A percentile compares a stretch with the other conserved stretches of the same genome.
phyloP scores from a whole-genome alignment of 345 rosid genomes.

The Limnanthes douglasii region DNA sequence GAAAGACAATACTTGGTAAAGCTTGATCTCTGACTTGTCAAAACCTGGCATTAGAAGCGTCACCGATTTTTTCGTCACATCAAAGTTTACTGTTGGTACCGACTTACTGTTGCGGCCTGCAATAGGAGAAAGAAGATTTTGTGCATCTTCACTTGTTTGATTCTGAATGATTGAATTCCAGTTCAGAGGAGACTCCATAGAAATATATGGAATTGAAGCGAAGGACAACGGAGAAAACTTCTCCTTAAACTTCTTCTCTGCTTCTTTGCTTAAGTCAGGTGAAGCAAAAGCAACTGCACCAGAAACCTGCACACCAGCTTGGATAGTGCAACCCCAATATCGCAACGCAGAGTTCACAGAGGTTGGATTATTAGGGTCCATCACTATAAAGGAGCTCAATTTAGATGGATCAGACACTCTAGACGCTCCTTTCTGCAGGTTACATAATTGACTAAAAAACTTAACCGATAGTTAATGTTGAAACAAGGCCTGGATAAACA shows the following conservation, averaged over 20 bases:
- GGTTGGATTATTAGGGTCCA: conserved; percentile 44
- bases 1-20: conserved; percentile 46
- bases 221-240: conserved; percentile 50
- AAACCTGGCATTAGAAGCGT: conserved; percentile 88
- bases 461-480: background rate
- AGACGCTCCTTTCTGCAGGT: conserved; percentile 46
- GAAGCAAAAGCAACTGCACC: conserved; percentile 40
- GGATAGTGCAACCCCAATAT: conserved; percentile 76
- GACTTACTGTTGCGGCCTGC: conserved; percentile 12
- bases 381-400: conserved; percentile 46
- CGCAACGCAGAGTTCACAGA: conserved; percentile 58
- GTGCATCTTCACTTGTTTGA: conserved; percentile 23
- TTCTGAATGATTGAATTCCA: conserved; percentile 41
- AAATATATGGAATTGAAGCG: conserved; percentile 33
- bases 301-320: conserved; percentile 63
- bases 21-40: conserved; percentile 84
- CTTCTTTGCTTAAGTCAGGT: conserved; percentile 12
- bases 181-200: conserved; percentile 20
- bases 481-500: too few species aligned
- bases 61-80: conserved; percentile 32
- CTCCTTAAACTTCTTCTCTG: conserved; percentile 17
- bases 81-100: conserved; percentile 37
- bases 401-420: conserved; percentile 26
- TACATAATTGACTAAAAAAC: conserved; percentile 8
- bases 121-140: conserved; percentile 29